Evolutionary conservation across 164 flowering plant species (phyloP).

Genomic region (Chloranthus sessilifolius): DNA sequence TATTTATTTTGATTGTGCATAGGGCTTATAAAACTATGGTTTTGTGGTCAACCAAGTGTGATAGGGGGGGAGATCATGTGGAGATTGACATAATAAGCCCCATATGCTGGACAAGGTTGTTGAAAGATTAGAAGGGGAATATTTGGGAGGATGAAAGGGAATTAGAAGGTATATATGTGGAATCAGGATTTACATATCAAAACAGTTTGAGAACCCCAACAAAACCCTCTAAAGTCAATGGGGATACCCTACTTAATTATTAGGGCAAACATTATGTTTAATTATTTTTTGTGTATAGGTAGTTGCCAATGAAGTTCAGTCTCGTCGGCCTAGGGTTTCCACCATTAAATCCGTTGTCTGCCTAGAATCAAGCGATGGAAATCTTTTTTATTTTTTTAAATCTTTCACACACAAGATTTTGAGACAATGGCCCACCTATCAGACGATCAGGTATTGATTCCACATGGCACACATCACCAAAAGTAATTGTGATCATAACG

Average conservation of each 20-base stretch:
- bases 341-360: too few relatives aligned
- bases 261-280: too few relatives aligned
- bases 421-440: too few relatives aligned
- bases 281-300: too few relatives aligned
- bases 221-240: slow-evolving; percentile 43
- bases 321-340: too few relatives aligned
- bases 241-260: slow-evolving; percentile 8
- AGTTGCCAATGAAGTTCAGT: too few relatives aligned
- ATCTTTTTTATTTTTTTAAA: too few relatives aligned
- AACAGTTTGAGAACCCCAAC: slow-evolving; percentile 8
- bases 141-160: slow-evolving; percentile 78
- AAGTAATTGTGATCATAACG: too few relatives aligned
- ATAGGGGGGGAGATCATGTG: slow-evolving; percentile 34
- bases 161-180: slow-evolving; percentile 41
- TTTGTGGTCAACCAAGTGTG: slow-evolving; percentile 14
- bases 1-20: slow-evolving; percentile 30
- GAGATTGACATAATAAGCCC: slow-evolving; percentile 44
- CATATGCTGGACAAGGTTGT: slow-evolving; percentile 47
- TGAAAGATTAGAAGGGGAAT: slow-evolving; percentile 59
- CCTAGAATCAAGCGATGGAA: too few relatives aligned
- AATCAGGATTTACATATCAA: slow-evolving; percentile 29
- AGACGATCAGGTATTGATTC: too few relatives aligned
- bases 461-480: too few relatives aligned
- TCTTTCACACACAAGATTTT: too few relatives aligned
- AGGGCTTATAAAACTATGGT: slow-evolving; percentile 38